Conservation (phyloP, 2,329 filamentous ascomycete species). For the Delphinella strobiligena region DNA sequence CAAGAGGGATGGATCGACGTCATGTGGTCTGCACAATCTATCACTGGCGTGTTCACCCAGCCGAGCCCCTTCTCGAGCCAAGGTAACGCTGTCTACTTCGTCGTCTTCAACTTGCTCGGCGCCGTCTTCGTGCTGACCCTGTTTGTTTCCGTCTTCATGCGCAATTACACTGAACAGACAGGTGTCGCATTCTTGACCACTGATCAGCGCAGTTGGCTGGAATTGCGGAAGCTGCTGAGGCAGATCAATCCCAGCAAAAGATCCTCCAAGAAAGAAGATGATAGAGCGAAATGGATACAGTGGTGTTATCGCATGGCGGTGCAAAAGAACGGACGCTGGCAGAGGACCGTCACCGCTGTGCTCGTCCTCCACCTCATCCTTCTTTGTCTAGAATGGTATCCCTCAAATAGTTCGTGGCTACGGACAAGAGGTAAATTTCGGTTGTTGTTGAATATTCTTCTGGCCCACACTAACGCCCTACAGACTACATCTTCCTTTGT, state of each 20-base stretch:
- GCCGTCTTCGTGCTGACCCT: slow-evolving; percentile 94
- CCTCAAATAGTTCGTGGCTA: slow-evolving; percentile 62
- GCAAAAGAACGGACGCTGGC: slow-evolving; percentile 89
- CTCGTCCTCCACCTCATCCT: slow-evolving; percentile 74
- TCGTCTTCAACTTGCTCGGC: slow-evolving; percentile 89
- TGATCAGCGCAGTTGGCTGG: slow-evolving; percentile 93
- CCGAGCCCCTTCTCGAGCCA: slow-evolving; percentile 57
- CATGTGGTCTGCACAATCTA: slow-evolving; percentile 71
- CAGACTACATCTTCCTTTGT: slow-evolving; percentile 62
- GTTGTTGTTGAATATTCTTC: background rate
- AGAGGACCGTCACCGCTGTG: slow-evolving; percentile 64
- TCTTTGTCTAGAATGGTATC: slow-evolving; percentile 74
- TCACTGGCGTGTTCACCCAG: slow-evolving; percentile 65
- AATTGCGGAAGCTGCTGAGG: slow-evolving; percentile 77
- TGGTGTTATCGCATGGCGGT: slow-evolving; percentile 94
- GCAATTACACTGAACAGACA: slow-evolving; percentile 97
- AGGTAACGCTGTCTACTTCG: slow-evolving; percentile 87
- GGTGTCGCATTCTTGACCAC: slow-evolving; percentile 92
- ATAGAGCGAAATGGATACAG: slow-evolving; percentile 62
- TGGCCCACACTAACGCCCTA: slow-evolving; percentile 11
- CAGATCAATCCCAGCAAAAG: slow-evolving; percentile 93
- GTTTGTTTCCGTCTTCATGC: slow-evolving; percentile 99
- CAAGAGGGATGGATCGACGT: slow-evolving; percentile 97
- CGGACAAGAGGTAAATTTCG: slow-evolving; percentile 43
- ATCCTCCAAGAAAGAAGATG: slow-evolving; percentile 64